Percentiles rank a stretch among this genome's conserved stretches.
These are phyloP conservation scores for Lentinula raphanica DNA, from an alignment of 768 basidiomycete genomes.

Conservation along the genomic window DNA sequence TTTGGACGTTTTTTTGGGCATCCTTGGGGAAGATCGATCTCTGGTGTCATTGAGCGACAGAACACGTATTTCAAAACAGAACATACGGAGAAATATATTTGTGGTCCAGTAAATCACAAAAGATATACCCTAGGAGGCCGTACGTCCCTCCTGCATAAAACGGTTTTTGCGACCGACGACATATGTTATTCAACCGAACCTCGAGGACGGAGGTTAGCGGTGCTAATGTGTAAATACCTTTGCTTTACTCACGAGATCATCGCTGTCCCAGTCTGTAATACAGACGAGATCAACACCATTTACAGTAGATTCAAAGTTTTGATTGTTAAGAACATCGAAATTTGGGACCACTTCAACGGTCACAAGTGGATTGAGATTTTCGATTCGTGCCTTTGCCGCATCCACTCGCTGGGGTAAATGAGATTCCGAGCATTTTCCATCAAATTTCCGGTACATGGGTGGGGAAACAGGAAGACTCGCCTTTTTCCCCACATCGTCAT, in stretches of 20 bases:
- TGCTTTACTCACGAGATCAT: conserved; percentile 56
- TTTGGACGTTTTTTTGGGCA: conserved; percentile 52
- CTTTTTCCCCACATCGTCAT: conserved; percentile 87
- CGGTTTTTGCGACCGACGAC: conserved; percentile 66
- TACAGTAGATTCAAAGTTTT: conserved; percentile 54
- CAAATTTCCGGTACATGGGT: conserved; percentile 27
- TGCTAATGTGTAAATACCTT: conserved; percentile 7
- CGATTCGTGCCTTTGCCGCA: conserved; percentile 79
- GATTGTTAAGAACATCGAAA: conserved; percentile 40
- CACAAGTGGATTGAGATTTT: conserved; percentile 90
- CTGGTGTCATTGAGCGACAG: conserved; percentile 28
- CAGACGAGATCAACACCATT: conserved; percentile 79
- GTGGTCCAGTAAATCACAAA: conserved; percentile 86
- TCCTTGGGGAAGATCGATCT: conserved; percentile 60
- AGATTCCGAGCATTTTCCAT: conserved; percentile 34
- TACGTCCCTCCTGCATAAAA: conserved; percentile 93
- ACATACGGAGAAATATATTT: conserved; percentile 83
- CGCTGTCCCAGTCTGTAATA: conserved; percentile 71
- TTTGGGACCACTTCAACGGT: conserved; percentile 64
- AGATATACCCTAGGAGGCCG: conserved; percentile 89
- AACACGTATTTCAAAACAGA: background rate
- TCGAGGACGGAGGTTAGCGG: conserved; percentile 25
- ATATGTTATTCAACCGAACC: conserved; percentile 77
- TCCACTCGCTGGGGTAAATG: conserved; percentile 65
- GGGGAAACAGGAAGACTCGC: conserved; percentile 36